Percentiles rank a stretch among this genome's conserved stretches.
Conservation (phyloP, 176 grass and related monocot genomes). For the Eragrostis nindensis region DNA sequence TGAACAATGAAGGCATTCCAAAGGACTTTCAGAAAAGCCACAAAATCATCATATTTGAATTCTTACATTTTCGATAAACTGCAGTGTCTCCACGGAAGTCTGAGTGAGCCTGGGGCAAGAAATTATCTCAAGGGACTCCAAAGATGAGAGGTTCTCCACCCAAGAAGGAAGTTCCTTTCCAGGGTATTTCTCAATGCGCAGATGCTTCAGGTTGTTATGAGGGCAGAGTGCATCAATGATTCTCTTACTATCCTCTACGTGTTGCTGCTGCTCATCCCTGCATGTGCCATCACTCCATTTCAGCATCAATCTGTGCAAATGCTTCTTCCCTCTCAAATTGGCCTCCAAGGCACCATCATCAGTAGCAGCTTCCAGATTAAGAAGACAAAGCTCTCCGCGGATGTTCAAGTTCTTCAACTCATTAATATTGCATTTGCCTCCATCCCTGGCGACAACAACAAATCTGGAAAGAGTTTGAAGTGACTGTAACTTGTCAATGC, state of each 20-base stretch:
- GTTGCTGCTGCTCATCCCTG: neutral
- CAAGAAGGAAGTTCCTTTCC: slow-evolving; percentile 56
- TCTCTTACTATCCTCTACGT: slow-evolving; percentile 1
- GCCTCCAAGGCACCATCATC: slow-evolving; percentile 10
- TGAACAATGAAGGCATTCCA: slow-evolving; percentile 6
- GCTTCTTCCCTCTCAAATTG: slow-evolving; percentile 48
- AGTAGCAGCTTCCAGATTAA: slow-evolving; percentile 50
- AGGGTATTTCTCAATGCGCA: slow-evolving; percentile 58
- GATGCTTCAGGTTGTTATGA: slow-evolving; percentile 29
- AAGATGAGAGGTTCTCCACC: slow-evolving; percentile 29
- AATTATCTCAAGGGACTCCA: slow-evolving; percentile 48
- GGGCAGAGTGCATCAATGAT: slow-evolving; percentile 39
- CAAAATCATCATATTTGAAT: slow-evolving; percentile 30
- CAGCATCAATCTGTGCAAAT: slow-evolving; percentile 58
- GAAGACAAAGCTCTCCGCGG: slow-evolving; percentile 68
- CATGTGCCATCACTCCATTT: slow-evolving; percentile 41
- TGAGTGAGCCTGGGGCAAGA: slow-evolving; percentile 42
- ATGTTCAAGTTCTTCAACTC: slow-evolving; percentile 58
- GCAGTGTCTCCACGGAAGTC: slow-evolving; percentile 4
- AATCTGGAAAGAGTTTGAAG: slow-evolving; percentile 62
- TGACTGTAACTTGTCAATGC: slow-evolving; percentile 28
- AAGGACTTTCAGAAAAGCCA: slow-evolving; percentile 17
- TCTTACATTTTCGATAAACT: slow-evolving; percentile 14
- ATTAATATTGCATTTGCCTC: slow-evolving; percentile 43
- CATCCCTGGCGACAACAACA: slow-evolving; percentile 18